Evolutionary conservation across 768 basidiomycete species (phyloP).

Genomic region (Suillus subluteus): DNA sequence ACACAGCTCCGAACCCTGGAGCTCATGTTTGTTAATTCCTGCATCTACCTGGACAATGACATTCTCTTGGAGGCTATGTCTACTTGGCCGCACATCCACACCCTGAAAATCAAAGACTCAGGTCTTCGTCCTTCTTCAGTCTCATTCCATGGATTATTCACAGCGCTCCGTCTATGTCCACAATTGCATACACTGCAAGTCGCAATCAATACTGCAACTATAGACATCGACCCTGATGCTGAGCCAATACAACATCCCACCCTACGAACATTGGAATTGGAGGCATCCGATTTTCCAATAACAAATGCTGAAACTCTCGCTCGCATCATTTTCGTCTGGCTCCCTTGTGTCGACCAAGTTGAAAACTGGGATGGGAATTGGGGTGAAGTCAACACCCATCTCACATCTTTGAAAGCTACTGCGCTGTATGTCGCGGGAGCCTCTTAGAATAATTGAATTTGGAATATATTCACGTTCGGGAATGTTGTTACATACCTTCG

Average conservation of each 20-base stretch:
- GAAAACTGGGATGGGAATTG: not conserved
- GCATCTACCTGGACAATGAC: not conserved
- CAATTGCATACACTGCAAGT: not conserved
- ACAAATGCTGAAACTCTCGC: not conserved
- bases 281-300: not conserved
- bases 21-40: not conserved
- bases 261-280: not conserved
- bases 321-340: not conserved
- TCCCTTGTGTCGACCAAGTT: not conserved
- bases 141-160: not conserved
- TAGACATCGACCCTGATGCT: not conserved
- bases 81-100: not conserved
- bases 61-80: not conserved
- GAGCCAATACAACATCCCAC: not conserved
- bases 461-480: not conserved
- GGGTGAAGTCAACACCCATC: not conserved
- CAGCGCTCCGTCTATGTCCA: not conserved
- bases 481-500: not conserved
- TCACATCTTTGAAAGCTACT: not conserved
- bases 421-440: not conserved
- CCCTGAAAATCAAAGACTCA: not conserved
- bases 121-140: not conserved
- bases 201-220: not conserved
- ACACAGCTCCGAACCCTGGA: not conserved
- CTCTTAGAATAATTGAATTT: not conserved